Percentiles rank a stretch among this genome's conserved stretches.
phyloP scores from a whole-genome alignment of 768 basidiomycete genomes.

The Tulasnella sp. region DNA sequence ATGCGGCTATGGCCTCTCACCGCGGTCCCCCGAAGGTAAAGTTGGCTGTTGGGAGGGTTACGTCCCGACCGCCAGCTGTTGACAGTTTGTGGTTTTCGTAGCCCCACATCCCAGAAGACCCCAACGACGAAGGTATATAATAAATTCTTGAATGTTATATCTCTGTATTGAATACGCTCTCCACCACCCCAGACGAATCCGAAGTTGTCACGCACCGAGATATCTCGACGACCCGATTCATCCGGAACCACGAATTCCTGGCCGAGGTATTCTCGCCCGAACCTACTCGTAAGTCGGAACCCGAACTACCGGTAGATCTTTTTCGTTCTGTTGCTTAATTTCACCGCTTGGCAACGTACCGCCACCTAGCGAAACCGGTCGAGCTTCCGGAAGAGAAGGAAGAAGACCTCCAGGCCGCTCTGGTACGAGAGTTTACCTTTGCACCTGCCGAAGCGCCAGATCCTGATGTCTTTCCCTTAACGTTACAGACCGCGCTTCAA shows the following conservation, averaged over 20 bases:
- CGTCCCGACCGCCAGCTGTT: neutral
- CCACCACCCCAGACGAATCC: conserved; percentile 19
- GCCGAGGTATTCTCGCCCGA: conserved; percentile 29
- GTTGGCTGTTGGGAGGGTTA: no score
- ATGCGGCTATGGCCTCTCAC: neutral
- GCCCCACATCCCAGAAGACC: neutral
- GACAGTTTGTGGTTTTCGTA: neutral
- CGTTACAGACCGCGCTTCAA: neutral
- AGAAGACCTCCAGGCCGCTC: conserved; percentile 5
- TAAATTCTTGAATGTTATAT: no score
- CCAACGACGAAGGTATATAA: conserved; percentile 10
- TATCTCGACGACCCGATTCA: conserved; percentile 27
- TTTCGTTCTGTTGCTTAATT: conserved; percentile 4
- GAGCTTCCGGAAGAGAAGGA: neutral
- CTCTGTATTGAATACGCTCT: neutral
- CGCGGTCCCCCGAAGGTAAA: neutral
- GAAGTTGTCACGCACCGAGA: conserved; percentile 26
- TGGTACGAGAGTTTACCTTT: neutral
- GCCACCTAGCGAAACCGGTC: conserved; percentile 2
- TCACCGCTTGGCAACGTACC: neutral
- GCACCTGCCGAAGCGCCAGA: neutral
- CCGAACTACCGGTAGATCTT: neutral
- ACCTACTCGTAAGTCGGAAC: conserved; percentile 19
- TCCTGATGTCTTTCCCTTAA: neutral
- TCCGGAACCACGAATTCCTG: conserved; percentile 28